phyloP scores from a whole-genome alignment of 2,329 filamentous ascomycete genomes.

The Penicillium sp. region DNA sequence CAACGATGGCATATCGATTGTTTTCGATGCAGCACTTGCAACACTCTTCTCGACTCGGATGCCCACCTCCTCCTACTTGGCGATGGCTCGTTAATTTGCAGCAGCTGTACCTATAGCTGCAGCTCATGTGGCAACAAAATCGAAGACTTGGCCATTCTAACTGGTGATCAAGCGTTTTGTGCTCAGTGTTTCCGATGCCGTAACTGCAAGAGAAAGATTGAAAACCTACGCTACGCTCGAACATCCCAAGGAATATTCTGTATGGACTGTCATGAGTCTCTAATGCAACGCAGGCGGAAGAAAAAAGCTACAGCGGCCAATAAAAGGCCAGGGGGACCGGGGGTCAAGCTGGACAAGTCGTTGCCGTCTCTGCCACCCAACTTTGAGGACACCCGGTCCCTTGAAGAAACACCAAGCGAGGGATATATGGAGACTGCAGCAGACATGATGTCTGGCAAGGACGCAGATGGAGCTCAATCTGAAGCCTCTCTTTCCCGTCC shows the following conservation, averaged over 20 bases:
- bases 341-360: slow-evolving; percentile 80
- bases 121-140: slow-evolving; percentile 97
- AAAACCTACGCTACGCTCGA: slow-evolving; percentile 94
- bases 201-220: slow-evolving; percentile 98
- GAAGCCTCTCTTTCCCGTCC: slow-evolving; percentile 27
- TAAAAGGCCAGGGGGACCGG: slow-evolving; percentile 42
- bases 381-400: slow-evolving; percentile 60
- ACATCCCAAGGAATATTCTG: slow-evolving; percentile 99
- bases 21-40: slow-evolving; percentile 95
- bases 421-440: slow-evolving; percentile 59
- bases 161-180: slow-evolving; percentile 96
- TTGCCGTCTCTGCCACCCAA: slow-evolving; percentile 85
- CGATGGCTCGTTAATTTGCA: slow-evolving; percentile 97
- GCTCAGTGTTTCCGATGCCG: slow-evolving; percentile 95
- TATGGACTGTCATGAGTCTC: slow-evolving; percentile 96
- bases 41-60: slow-evolving; percentile 93
- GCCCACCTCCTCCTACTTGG: slow-evolving; percentile 95
- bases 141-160: slow-evolving; percentile 94
- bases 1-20: slow-evolving; percentile 99
- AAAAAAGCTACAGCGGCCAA: slow-evolving; percentile 63
- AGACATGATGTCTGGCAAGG: slow-evolving; percentile 28
- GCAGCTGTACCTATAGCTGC: slow-evolving; percentile 99
- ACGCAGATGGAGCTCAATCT: slow-evolving; percentile 18
- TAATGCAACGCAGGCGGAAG: slow-evolving; percentile 91
- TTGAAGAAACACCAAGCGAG: slow-evolving; percentile 58